Conservation (phyloP, 148 eudicot genomes). For the Rhododendron simsii region DNA sequence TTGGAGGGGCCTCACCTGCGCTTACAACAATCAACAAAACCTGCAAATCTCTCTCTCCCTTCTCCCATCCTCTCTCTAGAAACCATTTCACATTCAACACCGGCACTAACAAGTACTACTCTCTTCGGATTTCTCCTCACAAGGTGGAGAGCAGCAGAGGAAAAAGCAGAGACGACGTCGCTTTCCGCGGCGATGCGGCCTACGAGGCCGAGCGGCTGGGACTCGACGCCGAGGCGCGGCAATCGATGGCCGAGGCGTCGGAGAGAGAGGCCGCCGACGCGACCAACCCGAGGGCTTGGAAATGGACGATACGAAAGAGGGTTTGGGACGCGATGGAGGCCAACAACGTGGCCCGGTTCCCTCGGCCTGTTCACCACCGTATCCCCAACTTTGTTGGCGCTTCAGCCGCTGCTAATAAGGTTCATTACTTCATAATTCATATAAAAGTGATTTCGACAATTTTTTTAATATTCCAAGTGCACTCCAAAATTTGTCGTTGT, state of each 20-base stretch:
- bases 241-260: slow-evolving; percentile 60
- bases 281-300: slow-evolving; percentile 79
- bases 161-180: slow-evolving; percentile 25
- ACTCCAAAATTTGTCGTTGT: too few species aligned
- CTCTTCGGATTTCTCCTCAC: background rate
- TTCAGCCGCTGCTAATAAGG: slow-evolving; percentile 61
- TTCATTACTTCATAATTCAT: background rate
- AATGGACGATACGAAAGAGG: slow-evolving; percentile 77
- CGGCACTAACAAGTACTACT: background rate
- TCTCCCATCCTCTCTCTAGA: background rate
- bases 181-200: slow-evolving; percentile 41
- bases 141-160: slow-evolving; percentile 23
- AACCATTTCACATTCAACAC: background rate
- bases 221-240: slow-evolving; percentile 67
- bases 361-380: slow-evolving; percentile 91
- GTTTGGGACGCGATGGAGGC: slow-evolving; percentile 94
- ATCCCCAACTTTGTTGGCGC: slow-evolving; percentile 86
- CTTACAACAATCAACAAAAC: background rate
- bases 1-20: background rate
- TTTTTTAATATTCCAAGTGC: too few species aligned
- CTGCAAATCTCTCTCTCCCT: background rate
- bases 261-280: slow-evolving; percentile 26
- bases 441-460: too few species aligned
- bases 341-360: slow-evolving; percentile 67
- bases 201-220: slow-evolving; percentile 63